Evolutionary conservation across 352 stramenopile species (phyloP), one percentile per base, ranked within the genome.

Genomic region (Phytophthora crassamura): DNA sequence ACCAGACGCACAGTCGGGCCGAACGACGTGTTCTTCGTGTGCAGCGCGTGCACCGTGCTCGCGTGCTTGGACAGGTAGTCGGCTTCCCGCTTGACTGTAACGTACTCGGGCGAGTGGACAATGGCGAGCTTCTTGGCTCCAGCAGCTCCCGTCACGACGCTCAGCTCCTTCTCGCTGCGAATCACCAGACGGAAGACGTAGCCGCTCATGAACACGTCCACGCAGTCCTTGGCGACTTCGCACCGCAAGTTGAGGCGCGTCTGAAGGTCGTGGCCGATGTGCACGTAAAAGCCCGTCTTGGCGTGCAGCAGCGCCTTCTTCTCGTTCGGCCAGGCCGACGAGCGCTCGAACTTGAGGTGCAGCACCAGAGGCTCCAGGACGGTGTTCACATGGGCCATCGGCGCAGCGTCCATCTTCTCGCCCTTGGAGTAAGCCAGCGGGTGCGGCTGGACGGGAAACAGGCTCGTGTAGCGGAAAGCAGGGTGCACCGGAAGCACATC

Each of bases 221-320:
- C 69, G 48, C 79, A 75, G 51, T 94, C 75, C 20, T 75, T 74
- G 2, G 80, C 82, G n/a, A 92, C 80, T 20, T 93, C 87, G n/a
- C 84, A 93, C 15, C 82, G 82, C 1, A 92, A 50, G 15, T 82
- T 67, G 28, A 82, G 70, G 16, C 71, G 71, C 4, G 82, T 84
- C 41, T 93, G 80, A 0, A 97, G 72, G 53, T 95, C 84, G 40
- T 97, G 78, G 1, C 80, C 86, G 25, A 97, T 82, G 38, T 97
- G 82, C 12, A 97, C 86, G 70, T 96, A 97, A 64, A 97, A 97
- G 1, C 88, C 90, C 5, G 85, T 91, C 73, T 97, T 97, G 5
- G 86, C 87, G 50, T 95, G 82, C 36, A 78, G 72, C 35, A 97
- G 59, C 5, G 90, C 90, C 11, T 85, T 73, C 62, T 80, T 80